These are phyloP conservation scores for Zygotorulaspora sp. DNA, from an alignment of 805 yeast genomes.

Conservation along the genomic window DNA sequence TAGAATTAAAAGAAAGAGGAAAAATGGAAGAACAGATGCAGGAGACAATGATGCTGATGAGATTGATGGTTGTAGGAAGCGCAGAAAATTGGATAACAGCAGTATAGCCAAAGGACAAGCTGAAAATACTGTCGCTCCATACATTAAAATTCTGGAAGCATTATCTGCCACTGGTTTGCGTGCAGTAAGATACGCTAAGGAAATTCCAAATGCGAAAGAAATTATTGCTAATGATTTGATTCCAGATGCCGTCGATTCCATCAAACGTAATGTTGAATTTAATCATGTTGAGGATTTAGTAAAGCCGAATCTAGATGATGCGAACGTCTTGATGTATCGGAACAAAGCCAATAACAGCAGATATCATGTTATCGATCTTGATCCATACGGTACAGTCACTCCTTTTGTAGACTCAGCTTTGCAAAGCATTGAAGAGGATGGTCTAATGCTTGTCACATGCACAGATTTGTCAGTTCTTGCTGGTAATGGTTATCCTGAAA, in stretches of 20 bases:
- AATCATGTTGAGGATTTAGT: conserved; percentile 60
- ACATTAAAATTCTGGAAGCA: conserved; percentile 77
- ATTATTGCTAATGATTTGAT: conserved; percentile 89
- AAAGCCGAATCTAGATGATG: conserved; percentile 75
- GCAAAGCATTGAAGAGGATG: conserved; percentile 78
- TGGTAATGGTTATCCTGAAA: conserved; percentile 94
- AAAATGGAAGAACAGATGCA: conserved; percentile 13
- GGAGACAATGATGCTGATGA: conserved; percentile 11
- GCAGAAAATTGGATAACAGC: conserved; percentile 33
- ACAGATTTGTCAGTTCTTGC: conserved; percentile 95
- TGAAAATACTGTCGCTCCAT: conserved; percentile 35
- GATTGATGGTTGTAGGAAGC: conserved; percentile 8
- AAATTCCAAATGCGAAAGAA: conserved; percentile 67
- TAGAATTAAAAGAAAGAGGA: conserved; percentile 25
- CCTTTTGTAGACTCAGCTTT: conserved; percentile 93
- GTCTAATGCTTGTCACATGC: conserved; percentile 84
- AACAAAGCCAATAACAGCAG: conserved; percentile 39
- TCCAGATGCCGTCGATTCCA: conserved; percentile 79
- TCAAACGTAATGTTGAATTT: conserved; percentile 62
- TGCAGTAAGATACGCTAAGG: conserved; percentile 89
- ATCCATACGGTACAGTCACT: conserved; percentile 96
- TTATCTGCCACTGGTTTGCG: conserved; percentile 92
- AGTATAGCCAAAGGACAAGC: conserved; percentile 12
- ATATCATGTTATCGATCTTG: conserved; percentile 87
- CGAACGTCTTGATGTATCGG: conserved; percentile 73